Base-by-base conservation (phyloP, 306 rosid species). In the Prunus davidiana region DNA sequence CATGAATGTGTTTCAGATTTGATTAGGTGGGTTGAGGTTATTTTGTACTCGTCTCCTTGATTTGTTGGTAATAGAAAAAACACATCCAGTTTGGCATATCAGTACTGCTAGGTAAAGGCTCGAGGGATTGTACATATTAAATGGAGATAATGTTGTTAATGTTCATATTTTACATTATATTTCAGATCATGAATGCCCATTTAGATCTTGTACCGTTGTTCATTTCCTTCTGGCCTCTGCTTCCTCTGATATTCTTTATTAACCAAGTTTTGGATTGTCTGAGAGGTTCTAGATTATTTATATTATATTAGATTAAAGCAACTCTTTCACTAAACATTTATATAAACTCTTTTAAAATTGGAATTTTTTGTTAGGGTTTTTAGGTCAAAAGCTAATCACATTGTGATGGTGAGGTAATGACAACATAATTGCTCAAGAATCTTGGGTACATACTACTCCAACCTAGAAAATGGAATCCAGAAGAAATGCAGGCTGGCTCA, bases 401-500 rank as follows among this genome's bases (percentile, higher is more conserved):
- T 14, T 62, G 67, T 1, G 41, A 3, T 27, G 45, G 38, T 5
- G 28, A 6, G 20, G 38, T 58, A 73, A 73, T 24, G 68, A 73
- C 77, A 73, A 60, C 57, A 60, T 20, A 58, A 67, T 24, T 22
- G 77, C 45, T 58, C 45, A 60, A 73, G 57, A 73, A 43, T 27
- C 19, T 24, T 14, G 18, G 14, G 20, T 45, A 18, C 10, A 6
- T 15, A 27, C 43, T 43, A n/a, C 15, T 47, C 1, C 7, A 30
- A 1, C 47, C 6, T 20, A 24, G 28, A 57, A 62, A 38, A 19
- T 22, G 27, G 77, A 60, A 18, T 58, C n/a, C n/a, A 49, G 14
- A 13, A 25, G 77, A 11, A n/a, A 27, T 60, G 58, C 46, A 46
- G 76, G 76, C 76, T 46, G 19, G 43, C 67, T 43, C 14, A 57